phyloP scores from a whole-genome alignment of 1,284 basidiomycete genomes.

The Pyrrhoderma noxium region DNA sequence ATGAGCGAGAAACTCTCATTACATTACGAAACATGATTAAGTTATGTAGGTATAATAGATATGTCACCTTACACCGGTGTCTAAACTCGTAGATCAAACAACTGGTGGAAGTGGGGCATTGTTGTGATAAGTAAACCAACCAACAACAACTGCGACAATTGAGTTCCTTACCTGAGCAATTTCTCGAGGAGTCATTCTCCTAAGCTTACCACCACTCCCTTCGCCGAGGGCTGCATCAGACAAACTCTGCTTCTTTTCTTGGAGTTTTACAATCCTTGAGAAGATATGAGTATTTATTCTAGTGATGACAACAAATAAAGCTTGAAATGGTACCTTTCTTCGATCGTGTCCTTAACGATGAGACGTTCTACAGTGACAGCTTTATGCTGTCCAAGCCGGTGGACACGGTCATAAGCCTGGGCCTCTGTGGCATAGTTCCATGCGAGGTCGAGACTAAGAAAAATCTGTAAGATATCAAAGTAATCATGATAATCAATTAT shows the following conservation, averaged over 20 bases:
- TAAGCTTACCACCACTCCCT: constrained; percentile 42
- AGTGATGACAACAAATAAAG: background rate
- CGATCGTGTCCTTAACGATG: constrained; percentile 57
- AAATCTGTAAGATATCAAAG: background rate
- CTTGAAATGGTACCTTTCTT: constrained; percentile 57
- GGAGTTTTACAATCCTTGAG: constrained; percentile 21
- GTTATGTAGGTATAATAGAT: too few species aligned
- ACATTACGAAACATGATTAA: too few species aligned
- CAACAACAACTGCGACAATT: too few species aligned
- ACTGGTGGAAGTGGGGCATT: too few species aligned
- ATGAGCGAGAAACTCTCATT: too few species aligned
- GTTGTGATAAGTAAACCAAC: too few species aligned
- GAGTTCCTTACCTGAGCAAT: constrained; percentile 18
- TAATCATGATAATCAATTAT: constrained; percentile 1
- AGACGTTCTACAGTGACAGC: constrained; percentile 62
- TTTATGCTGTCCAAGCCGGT: constrained; percentile 67
- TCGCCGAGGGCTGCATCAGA: constrained; percentile 63
- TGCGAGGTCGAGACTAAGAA: constrained; percentile 54
- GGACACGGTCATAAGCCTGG: constrained; percentile 61
- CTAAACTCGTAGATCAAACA: too few species aligned
- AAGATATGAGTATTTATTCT: background rate
- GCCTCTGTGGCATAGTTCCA: constrained; percentile 65
- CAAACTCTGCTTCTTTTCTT: constrained; percentile 48
- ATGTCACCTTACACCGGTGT: too few species aligned
- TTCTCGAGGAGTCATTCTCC: constrained; percentile 19